These are phyloP conservation scores for Cardamine occulta DNA, from an alignment of 345 rosid species.

Conservation along the genomic window DNA sequence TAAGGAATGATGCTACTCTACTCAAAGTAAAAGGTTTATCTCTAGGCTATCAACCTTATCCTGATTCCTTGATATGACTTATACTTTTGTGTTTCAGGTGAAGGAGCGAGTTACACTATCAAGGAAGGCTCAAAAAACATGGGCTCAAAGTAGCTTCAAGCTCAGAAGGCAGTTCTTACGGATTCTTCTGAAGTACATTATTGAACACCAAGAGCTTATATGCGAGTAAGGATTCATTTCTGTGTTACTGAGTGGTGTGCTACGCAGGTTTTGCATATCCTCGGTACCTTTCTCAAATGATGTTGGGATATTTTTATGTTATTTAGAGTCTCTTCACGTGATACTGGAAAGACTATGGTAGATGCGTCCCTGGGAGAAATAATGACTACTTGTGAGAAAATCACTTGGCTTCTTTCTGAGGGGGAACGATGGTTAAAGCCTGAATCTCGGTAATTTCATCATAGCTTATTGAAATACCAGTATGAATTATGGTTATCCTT, in stretches of 20 bases:
- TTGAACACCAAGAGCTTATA: conserved; percentile 92
- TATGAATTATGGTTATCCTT: not conserved
- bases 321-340: conserved; percentile 87
- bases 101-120: conserved; percentile 75
- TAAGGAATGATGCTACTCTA: conserved; percentile 4
- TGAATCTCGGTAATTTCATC: conserved; percentile 65
- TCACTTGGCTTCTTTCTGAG: conserved; percentile 98
- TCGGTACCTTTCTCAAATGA: not conserved
- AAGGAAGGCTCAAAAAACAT: conserved; percentile 89
- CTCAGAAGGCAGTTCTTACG: conserved; percentile 89
- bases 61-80: conserved; percentile 4
- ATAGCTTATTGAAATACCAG: not conserved
- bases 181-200: conserved; percentile 85
- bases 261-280: conserved; percentile 2
- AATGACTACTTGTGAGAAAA: conserved; percentile 99
- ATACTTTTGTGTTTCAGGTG: conserved; percentile 55
- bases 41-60: conserved; percentile 23
- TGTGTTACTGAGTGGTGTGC: conserved; percentile 15
- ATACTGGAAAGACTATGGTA: conserved; percentile 98
- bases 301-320: conserved; percentile 23
- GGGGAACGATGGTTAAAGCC: conserved; percentile 98
- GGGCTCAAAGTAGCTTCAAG: conserved; percentile 96
- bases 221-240: conserved; percentile 76
- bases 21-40: not conserved
- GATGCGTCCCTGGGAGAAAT: conserved; percentile 98